These are phyloP conservation scores for Leishmania mexicana DNA, from an alignment of 208 protist species.

Conservation along the genomic window DNA sequence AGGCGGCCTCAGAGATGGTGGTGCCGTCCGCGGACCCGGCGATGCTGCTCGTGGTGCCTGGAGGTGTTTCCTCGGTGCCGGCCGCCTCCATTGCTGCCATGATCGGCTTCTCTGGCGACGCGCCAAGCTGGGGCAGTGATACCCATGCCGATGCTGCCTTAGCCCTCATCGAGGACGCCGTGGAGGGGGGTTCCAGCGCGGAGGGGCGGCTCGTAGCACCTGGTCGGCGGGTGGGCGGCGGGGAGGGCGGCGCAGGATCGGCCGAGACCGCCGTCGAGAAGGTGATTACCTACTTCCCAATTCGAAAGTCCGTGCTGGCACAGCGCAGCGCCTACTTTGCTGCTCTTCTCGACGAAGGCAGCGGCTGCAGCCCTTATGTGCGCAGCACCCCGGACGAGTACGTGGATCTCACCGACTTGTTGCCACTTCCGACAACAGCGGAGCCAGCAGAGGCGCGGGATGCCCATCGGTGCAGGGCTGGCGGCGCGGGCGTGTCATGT, in stretches of 20 bases:
- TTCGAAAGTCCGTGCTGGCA: constrained; percentile 12
- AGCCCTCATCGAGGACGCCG: constrained; percentile 19
- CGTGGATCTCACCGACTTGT: constrained; percentile 20
- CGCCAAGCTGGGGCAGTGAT: constrained; percentile 12
- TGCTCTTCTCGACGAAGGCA: constrained; percentile 8
- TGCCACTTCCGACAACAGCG: neutral
- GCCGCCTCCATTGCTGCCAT: constrained; percentile 8
- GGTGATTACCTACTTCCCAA: constrained; percentile 27
- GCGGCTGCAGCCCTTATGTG: constrained; percentile 25
- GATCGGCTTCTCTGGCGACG: constrained; percentile 9
- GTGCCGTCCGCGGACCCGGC: neutral
- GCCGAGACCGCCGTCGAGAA: neutral
- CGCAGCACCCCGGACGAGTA: constrained; percentile 28
- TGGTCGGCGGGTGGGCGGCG: neutral
- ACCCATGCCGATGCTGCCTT: constrained; percentile 18
- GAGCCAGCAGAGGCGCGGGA: neutral
- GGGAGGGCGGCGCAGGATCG: neutral
- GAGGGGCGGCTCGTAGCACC: neutral
- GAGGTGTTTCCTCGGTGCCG: constrained; percentile 11
- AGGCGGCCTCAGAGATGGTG: neutral
- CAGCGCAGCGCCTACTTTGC: constrained; percentile 22
- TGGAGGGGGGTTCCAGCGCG: neutral
- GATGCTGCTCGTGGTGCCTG: constrained; percentile 17
- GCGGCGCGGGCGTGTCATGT: neutral
- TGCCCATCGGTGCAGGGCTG: neutral